Evolutionary conservation across 2,329 filamentous ascomycete species (phyloP).

Genomic region (Lasiodiplodia theobromae): DNA sequence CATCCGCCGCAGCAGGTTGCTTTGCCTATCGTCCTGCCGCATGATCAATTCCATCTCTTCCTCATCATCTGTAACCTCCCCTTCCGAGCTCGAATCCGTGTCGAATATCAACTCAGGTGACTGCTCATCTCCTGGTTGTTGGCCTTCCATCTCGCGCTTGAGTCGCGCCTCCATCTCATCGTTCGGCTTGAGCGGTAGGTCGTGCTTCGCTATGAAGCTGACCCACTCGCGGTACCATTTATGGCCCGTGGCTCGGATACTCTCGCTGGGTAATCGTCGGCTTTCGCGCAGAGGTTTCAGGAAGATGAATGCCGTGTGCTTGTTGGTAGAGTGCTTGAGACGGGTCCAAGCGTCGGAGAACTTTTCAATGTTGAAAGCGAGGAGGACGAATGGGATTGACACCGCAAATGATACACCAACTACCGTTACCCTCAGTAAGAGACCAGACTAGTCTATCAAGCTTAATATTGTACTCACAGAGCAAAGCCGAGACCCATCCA

Average conservation of each 20-base stretch:
- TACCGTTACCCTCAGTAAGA: conserved; percentile 44
- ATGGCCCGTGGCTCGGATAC: not conserved
- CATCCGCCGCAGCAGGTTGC: not conserved
- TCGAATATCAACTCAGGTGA: not conserved
- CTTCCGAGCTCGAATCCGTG: not conserved
- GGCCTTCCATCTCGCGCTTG: not conserved
- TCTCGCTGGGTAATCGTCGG: not conserved
- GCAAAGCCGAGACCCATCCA: conserved; percentile 38
- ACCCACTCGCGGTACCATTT: conserved; percentile 12
- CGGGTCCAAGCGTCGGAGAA: conserved; percentile 3
- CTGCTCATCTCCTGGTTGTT: not conserved
- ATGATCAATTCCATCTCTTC: not conserved
- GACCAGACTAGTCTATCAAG: conserved; percentile 49
- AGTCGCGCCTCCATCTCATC: not conserved
- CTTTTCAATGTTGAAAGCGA: conserved; percentile 56
- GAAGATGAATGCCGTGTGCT: not conserved
- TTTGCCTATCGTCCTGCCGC: conserved; percentile 3
- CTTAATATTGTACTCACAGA: conserved; percentile 36
- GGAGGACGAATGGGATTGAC: conserved; percentile 57
- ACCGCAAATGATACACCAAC: conserved; percentile 62
- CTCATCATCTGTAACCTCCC: not conserved
- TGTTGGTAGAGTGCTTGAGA: conserved; percentile 12
- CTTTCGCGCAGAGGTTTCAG: conserved; percentile 4
- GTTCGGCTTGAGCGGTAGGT: conserved; percentile 8
- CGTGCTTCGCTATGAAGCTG: conserved; percentile 9